A percentile compares a stretch with the other conserved stretches of the same genome.
These are phyloP conservation scores for Raddia guianensis DNA, from an alignment of 176 grass and related monocot genomes.

Conservation along the genomic window DNA sequence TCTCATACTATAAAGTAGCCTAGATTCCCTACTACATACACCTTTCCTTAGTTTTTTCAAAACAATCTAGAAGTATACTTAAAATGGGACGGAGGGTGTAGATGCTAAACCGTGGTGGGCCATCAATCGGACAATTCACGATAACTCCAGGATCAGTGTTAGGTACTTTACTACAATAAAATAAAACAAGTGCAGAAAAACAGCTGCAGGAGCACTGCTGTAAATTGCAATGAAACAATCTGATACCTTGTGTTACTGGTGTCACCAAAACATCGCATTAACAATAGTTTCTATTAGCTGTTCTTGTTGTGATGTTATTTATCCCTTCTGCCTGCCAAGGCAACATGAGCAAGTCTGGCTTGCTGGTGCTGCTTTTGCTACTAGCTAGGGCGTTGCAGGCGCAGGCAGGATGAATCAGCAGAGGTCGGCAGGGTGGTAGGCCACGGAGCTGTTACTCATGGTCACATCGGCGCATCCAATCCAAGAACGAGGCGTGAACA, in stretches of 20 bases:
- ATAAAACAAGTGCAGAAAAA: not conserved
- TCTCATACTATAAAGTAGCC: too few relatives aligned
- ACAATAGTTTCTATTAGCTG: not conserved
- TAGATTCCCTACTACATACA: too few relatives aligned
- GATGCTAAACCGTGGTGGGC: not conserved
- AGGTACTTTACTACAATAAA: not conserved
- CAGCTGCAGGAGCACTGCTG: not conserved
- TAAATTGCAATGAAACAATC: not conserved
- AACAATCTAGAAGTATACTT: too few relatives aligned
- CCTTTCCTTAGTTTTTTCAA: too few relatives aligned
- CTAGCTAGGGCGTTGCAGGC: not conserved
- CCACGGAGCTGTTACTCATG: conserved; percentile 20
- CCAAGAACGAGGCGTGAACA: conserved; percentile 47
- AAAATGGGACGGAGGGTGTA: too few relatives aligned
- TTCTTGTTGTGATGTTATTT: not conserved
- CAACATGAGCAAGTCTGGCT: not conserved
- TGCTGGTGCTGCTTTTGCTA: not conserved
- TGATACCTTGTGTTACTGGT: not conserved
- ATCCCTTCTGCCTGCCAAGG: not conserved
- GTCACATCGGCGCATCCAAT: conserved; percentile 44
- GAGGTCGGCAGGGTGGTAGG: conserved; percentile 44
- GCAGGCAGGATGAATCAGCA: conserved; percentile 21
- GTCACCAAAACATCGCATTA: not conserved
- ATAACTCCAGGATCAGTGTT: not conserved
- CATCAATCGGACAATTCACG: not conserved